Percentiles rank a stretch among this genome's conserved stretches.
Conservation (phyloP, 2,329 filamentous ascomycete genomes). For the Calonectria ilicicola region DNA sequence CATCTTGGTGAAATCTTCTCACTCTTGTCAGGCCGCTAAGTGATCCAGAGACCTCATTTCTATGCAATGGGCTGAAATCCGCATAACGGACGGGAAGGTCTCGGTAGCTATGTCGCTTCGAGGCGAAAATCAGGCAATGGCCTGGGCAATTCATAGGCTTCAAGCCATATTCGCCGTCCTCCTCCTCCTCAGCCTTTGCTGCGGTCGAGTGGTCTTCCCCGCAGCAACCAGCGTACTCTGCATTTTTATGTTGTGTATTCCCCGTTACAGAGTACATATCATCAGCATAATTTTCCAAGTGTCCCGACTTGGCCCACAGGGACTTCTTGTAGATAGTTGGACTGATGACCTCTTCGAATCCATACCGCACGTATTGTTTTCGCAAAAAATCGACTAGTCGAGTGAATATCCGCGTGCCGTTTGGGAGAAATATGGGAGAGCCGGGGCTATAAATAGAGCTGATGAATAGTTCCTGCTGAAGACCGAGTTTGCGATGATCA, state of each 20-base stretch:
- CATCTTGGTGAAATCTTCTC: slow-evolving; percentile 89
- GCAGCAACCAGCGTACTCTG: slow-evolving; percentile 43
- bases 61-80: slow-evolving; percentile 88
- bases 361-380: slow-evolving; percentile 85
- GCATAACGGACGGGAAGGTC: slow-evolving; percentile 87
- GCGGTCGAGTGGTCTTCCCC: slow-evolving; percentile 43
- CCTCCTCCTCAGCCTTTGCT: slow-evolving; percentile 60
- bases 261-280: slow-evolving; percentile 90
- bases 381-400: slow-evolving; percentile 85
- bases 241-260: slow-evolving; percentile 46
- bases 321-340: slow-evolving; percentile 92
- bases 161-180: slow-evolving; percentile 80
- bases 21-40: slow-evolving; percentile 86
- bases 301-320: slow-evolving; percentile 86
- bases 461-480: slow-evolving; percentile 81
- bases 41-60: slow-evolving; percentile 87
- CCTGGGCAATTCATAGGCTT: slow-evolving; percentile 97
- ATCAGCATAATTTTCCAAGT: slow-evolving; percentile 90
- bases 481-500: slow-evolving; percentile 71
- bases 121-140: slow-evolving; percentile 86
- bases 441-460: slow-evolving; percentile 85
- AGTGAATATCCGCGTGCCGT: slow-evolving; percentile 86
- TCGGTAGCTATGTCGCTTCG: slow-evolving; percentile 78
- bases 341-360: slow-evolving; percentile 89
- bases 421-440: slow-evolving; percentile 86